phyloP scores from a whole-genome alignment of 257 asterid genomes.

The Fraxinus anomala region DNA sequence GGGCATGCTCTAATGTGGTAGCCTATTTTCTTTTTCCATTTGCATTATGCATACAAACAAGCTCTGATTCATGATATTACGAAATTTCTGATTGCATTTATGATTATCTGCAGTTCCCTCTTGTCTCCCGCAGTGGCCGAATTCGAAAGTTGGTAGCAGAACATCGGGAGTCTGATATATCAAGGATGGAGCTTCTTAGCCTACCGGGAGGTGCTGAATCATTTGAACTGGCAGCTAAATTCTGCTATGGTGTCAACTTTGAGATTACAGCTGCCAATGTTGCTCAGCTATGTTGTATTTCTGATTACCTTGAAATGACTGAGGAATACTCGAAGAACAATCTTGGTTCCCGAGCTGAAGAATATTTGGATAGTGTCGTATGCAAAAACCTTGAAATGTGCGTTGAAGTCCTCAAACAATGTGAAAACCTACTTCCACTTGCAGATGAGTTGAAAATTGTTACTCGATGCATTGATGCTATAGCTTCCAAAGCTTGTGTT shows the following conservation, averaged over 20 bases:
- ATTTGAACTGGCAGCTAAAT: slow-evolving; percentile 87
- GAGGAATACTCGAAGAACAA: slow-evolving; percentile 82
- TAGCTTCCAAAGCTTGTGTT: slow-evolving; percentile 91
- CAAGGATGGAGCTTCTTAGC: slow-evolving; percentile 66
- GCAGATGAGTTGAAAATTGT: slow-evolving; percentile 81
- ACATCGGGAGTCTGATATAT: slow-evolving; percentile 65
- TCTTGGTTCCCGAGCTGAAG: slow-evolving; percentile 75
- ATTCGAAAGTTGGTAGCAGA: slow-evolving; percentile 79
- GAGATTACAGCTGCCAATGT: slow-evolving; percentile 85
- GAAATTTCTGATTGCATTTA: slow-evolving; percentile 2
- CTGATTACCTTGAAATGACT: slow-evolving; percentile 88
- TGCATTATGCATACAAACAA: not conserved
- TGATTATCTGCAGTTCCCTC: slow-evolving; percentile 71
- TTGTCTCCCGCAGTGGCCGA: slow-evolving; percentile 90
- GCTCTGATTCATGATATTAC: not conserved
- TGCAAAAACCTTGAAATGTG: slow-evolving; percentile 85
- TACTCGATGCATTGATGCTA: slow-evolving; percentile 69
- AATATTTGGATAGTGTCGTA: slow-evolving; percentile 66
- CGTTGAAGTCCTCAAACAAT: slow-evolving; percentile 75
- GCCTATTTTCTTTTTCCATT: not conserved
- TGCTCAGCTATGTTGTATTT: slow-evolving; percentile 74
- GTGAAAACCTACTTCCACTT: slow-evolving; percentile 83
- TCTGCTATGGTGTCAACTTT: slow-evolving; percentile 85
- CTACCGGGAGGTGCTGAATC: slow-evolving; percentile 90
- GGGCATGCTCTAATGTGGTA: not conserved